A percentile compares a stretch with the other conserved stretches of the same genome.
phyloP scores from a whole-genome alignment of 148 eudicot species.

The Spergularia bocconei region DNA sequence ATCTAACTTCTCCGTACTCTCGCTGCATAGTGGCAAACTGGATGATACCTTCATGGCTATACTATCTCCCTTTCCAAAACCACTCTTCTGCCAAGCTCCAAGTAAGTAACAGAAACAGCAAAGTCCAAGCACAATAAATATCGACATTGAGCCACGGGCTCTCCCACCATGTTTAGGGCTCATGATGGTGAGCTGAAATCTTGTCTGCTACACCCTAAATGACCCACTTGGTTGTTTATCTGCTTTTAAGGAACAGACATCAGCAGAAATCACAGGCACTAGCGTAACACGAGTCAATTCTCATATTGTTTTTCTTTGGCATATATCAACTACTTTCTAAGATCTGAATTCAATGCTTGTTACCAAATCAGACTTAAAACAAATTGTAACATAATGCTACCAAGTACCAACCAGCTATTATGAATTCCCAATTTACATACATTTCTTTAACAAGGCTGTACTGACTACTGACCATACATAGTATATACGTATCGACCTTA shows the following conservation, averaged over 20 bases:
- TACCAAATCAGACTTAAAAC: neutral
- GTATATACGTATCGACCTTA: too few species aligned
- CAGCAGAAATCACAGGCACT: neutral
- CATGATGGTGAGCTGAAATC: conserved; percentile 33
- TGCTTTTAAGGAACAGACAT: conserved; percentile 12
- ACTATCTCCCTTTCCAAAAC: conserved; percentile 55
- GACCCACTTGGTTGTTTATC: conserved; percentile 8
- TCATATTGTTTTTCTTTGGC: neutral
- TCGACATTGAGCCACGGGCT: conserved; percentile 45
- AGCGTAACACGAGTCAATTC: neutral
- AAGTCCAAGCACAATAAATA: conserved; percentile 50
- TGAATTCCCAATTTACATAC: neutral
- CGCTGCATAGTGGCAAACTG: conserved; percentile 33
- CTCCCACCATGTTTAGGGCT: conserved; percentile 50
- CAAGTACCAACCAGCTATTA: neutral
- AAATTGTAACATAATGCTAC: neutral
- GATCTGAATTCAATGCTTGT: neutral
- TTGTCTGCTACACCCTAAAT: neutral
- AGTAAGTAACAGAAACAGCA: conserved; percentile 66
- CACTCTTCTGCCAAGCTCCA: conserved; percentile 65
- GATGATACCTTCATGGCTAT: conserved; percentile 37
- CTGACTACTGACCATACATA: neutral
- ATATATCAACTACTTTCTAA: neutral
- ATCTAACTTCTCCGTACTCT: conserved; percentile 28
- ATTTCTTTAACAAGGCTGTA: neutral